Evolutionary conservation across 495 filamentous ascomycete genomes (phyloP), one percentile per base, ranked within the genome.

Genomic region (Trichoderma virens): DNA sequence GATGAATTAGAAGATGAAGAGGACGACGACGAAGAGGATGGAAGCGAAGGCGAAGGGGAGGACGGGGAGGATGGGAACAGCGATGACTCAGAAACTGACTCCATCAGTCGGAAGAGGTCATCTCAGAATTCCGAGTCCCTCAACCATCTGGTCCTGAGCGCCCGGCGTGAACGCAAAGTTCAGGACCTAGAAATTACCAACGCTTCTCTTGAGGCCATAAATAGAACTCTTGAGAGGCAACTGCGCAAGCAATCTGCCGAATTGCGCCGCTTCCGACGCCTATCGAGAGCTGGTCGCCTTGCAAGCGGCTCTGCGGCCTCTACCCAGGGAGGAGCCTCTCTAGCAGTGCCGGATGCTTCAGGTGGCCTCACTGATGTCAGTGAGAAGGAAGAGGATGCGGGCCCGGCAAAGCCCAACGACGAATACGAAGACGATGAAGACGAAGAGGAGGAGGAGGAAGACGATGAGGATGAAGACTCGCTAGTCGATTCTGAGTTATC

Each of bases 131-230:
- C 80, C 13, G 83, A 83, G 62, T 81, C 83, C 28, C 73, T 83
- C 62, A 88, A 80, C 61, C 90, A 92, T 41, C 71, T 87, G 9
- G 91, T 92, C 2, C 82, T 89, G 13, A 93, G 90, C 73, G 94
- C 94, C 7, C 86, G 94, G 18, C 86, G 90, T 7, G 94, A 97
- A 74, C 86, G 94, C 64, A 98, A 97, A 74, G 93, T 99, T 32
- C 79, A 98, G 67, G 94, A 99, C 72, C 79, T 99, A n/a, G 90
- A 99, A 70, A 99, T 99, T 65, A 96, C 90, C 66, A 99, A 99
- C 68, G 93, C 91, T 2, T 96, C 92, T 27, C 83, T 99, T 8
- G 82, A 96, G 32, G 95, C 95, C n/a, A 97, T 99, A 75, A 99
- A 99, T 70, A 85, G 92, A 60, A 92, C 91, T 0, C 78, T 99